These are phyloP conservation scores for Dictyophora rubrovolvata DNA, from an alignment of 768 basidiomycete species.

Conservation along the genomic window DNA sequence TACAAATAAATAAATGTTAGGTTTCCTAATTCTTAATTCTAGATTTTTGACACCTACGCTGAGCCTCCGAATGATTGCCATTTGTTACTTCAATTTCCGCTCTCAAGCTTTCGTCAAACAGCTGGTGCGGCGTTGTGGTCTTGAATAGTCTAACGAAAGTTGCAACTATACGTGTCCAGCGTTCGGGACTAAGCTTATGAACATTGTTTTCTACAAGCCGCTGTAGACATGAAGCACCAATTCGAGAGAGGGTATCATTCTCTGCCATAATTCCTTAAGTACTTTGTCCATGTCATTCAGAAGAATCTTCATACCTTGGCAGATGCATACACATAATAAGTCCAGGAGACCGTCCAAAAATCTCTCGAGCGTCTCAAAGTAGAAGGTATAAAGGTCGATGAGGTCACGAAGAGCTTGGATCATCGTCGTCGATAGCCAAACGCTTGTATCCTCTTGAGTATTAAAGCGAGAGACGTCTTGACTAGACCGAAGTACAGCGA, in stretches of 20 bases:
- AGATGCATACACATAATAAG: slow-evolving; percentile 90
- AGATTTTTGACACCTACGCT: slow-evolving; percentile 12
- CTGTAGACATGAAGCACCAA: slow-evolving; percentile 95
- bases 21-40: not conserved
- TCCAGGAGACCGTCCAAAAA: slow-evolving; percentile 92
- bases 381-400: slow-evolving; percentile 91
- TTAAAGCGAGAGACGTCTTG: slow-evolving; percentile 88
- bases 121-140: slow-evolving; percentile 93
- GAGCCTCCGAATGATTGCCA: slow-evolving; percentile 42
- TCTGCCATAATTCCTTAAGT: slow-evolving; percentile 38
- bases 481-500: slow-evolving; percentile 87
- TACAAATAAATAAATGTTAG: slow-evolving; percentile 6
- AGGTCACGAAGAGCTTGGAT: slow-evolving; percentile 94
- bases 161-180: slow-evolving; percentile 87
- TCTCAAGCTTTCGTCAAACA: slow-evolving; percentile 90
- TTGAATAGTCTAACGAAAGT: slow-evolving; percentile 96
- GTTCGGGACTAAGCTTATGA: slow-evolving; percentile 65
- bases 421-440: slow-evolving; percentile 99
- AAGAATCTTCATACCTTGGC: slow-evolving; percentile 63
- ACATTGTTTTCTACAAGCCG: slow-evolving; percentile 93
- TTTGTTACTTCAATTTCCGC: slow-evolving; percentile 61
- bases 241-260: slow-evolving; percentile 94
- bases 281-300: not conserved
- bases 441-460: slow-evolving; percentile 98
- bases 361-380: slow-evolving; percentile 83